Conservation (phyloP, 768 basidiomycete genomes). For the Tylopilus balloui region DNA sequence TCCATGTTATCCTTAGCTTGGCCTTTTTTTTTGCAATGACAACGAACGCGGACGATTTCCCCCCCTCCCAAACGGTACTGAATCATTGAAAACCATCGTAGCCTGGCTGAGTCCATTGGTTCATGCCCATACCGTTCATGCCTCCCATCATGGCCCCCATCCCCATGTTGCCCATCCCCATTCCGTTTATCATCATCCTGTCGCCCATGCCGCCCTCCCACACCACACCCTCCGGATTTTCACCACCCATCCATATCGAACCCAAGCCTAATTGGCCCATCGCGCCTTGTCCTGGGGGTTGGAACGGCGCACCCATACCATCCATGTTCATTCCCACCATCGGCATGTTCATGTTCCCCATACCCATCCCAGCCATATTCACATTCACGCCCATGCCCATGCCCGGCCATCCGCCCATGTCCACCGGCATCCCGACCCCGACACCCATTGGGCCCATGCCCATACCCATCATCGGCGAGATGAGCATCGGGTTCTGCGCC, state of each 20-base stretch:
- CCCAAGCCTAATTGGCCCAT: constrained; percentile 24
- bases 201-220: constrained; percentile 38
- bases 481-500: constrained; percentile 28
- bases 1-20: constrained; percentile 6
- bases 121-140: constrained; percentile 39
- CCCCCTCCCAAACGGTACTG: neutral
- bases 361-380: constrained; percentile 37
- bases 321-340: constrained; percentile 42
- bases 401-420: constrained; percentile 31
- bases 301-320: constrained; percentile 27
- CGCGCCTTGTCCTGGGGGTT: constrained; percentile 14
- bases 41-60: neutral
- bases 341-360: constrained; percentile 36
- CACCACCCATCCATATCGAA: constrained; percentile 35
- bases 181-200: constrained; percentile 42
- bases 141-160: constrained; percentile 32
- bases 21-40: constrained; percentile 2
- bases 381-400: constrained; percentile 39
- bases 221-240: constrained; percentile 31
- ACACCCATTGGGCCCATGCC: constrained; percentile 41
- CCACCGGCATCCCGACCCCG: constrained; percentile 33
- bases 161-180: constrained; percentile 34
- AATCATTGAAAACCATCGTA: constrained; percentile 31
- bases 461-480: constrained; percentile 42
- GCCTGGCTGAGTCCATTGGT: constrained; percentile 35